Conservation (phyloP, 2,329 filamentous ascomycete genomes). For the Penicillium italicum region DNA sequence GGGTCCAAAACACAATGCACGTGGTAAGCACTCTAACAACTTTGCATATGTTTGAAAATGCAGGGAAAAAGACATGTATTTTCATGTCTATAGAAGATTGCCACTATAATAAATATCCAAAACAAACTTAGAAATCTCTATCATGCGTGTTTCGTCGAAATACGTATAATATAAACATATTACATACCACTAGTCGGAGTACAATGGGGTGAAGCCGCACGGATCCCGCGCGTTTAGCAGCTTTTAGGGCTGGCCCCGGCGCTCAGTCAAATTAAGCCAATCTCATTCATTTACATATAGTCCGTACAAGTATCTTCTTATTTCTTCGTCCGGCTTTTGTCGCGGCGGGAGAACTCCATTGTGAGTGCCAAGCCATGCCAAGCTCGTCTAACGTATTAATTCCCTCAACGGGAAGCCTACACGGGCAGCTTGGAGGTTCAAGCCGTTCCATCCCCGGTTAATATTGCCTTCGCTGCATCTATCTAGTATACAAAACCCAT, state of each 20-base stretch:
- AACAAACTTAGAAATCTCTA: background rate
- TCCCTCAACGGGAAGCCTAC: background rate
- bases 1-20: background rate
- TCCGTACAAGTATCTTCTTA: background rate
- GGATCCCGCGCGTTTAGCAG: background rate
- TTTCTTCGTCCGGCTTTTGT: background rate
- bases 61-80: background rate
- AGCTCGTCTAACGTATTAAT: background rate
- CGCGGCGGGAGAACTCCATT: background rate
- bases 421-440: constrained; percentile 3
- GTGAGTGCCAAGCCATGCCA: constrained; percentile 3
- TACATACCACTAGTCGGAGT: background rate
- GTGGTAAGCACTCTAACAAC: background rate
- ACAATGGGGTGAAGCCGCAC: background rate
- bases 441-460: background rate
- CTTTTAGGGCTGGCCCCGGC: background rate
- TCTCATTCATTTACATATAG: background rate
- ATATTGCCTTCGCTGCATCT: background rate
- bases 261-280: background rate
- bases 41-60: too few species aligned
- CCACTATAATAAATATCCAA: background rate
- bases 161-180: background rate
- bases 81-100: background rate
- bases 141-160: background rate
- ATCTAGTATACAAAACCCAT: background rate